Evolutionary conservation across 2,329 filamentous ascomycete genomes (phyloP).

Genomic region (Beauveria pseudobassiana): DNA sequence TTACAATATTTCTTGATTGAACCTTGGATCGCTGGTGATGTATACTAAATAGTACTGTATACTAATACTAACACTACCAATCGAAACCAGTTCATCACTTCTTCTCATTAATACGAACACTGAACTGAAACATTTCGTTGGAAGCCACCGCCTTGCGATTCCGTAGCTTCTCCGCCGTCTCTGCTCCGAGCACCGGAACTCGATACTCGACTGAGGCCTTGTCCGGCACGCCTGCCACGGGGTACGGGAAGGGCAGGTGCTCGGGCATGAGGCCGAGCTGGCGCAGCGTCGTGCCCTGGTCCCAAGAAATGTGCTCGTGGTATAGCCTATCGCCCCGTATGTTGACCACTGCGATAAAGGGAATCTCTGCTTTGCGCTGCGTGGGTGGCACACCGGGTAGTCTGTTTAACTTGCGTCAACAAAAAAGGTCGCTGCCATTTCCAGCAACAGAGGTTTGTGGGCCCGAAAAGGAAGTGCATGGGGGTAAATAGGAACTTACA

Average conservation of each 20-base stretch:
- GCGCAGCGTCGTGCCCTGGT: conserved; percentile 52
- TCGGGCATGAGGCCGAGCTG: conserved; percentile 43
- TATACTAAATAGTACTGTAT: too few species aligned
- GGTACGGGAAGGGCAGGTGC: conserved; percentile 5
- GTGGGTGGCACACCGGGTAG: conserved; percentile 48
- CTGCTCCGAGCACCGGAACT: conserved; percentile 25
- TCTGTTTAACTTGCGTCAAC: conserved; percentile 17
- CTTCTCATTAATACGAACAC: background rate
- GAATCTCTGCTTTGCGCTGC: conserved; percentile 42
- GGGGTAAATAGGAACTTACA: too few species aligned
- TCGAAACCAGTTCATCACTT: background rate
- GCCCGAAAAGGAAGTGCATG: too few species aligned
- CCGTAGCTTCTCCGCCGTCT: conserved; percentile 26
- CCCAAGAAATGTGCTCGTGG: conserved; percentile 61
- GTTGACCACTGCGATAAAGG: conserved; percentile 54
- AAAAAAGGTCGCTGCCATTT: background rate
- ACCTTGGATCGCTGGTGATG: too few species aligned
- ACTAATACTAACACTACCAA: too few species aligned
- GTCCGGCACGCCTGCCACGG: background rate
- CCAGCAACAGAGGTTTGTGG: background rate
- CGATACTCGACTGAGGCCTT: conserved; percentile 20
- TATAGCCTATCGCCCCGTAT: conserved; percentile 54
- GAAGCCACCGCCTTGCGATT: conserved; percentile 23
- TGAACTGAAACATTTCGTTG: conserved; percentile 25
- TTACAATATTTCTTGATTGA: too few species aligned